phyloP scores from a whole-genome alignment of 371 early-diverging fungal genomes.

The Apophysomyces trapeziformis region DNA sequence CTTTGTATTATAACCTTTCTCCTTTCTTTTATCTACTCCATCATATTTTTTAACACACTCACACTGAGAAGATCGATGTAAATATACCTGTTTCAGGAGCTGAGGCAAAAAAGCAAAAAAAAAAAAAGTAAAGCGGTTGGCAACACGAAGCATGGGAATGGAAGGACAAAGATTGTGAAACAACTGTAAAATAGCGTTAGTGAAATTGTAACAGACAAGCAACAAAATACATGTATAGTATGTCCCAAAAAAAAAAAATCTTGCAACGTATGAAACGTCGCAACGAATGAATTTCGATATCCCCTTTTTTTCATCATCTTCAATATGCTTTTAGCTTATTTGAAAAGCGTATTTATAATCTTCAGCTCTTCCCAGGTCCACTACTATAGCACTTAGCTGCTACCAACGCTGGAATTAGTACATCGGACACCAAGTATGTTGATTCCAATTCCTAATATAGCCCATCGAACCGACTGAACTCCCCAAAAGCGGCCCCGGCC shows the following conservation, averaged over 20 bases:
- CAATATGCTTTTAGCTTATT: too few relatives aligned
- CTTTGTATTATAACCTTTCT: neutral
- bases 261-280: neutral
- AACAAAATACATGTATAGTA: neutral
- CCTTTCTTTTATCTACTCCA: neutral
- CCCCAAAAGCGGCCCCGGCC: too few relatives aligned
- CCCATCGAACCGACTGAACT: too few relatives aligned
- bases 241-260: neutral
- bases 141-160: neutral
- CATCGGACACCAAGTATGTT: too few relatives aligned
- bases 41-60: neutral
- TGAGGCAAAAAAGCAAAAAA: neutral
- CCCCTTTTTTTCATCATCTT: neutral
- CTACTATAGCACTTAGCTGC: too few relatives aligned
- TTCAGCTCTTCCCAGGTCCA: too few relatives aligned
- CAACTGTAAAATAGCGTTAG: neutral
- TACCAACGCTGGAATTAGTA: too few relatives aligned
- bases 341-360: too few relatives aligned
- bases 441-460: too few relatives aligned
- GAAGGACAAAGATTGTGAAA: neutral
- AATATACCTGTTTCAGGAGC: neutral
- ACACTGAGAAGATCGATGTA: neutral
- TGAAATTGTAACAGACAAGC: too few relatives aligned
- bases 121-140: neutral
- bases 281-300: neutral